Base-by-base conservation (phyloP, 352 stramenopile genomes). In the Globisporangium perplexum region DNA sequence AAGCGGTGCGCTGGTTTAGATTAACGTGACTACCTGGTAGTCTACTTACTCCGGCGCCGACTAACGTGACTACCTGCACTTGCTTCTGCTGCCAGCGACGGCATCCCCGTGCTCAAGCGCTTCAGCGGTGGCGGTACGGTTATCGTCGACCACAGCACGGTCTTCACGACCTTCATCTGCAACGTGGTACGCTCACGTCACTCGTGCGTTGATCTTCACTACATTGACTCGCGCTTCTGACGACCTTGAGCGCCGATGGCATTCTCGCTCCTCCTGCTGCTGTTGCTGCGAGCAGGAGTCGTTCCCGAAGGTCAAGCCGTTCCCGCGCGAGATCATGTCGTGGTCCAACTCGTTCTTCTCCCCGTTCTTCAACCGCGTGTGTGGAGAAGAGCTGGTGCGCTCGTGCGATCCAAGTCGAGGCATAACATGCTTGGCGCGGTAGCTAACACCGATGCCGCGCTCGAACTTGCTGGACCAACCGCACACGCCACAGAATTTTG, bases 71-170 rank as follows among this genome's bases (percentile, higher is more conserved):
- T 45, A 45, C 39, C 18, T 24, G 39, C 17, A 45, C 39, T n/a
- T n/a, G n/a, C n/a, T n/a, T n/a, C n/a, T n/a, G n/a, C n/a, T 17
- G 3, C 12, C 35, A 94, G 84, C 22, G 81, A 90, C 53, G 63
- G 73, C 5, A 87, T 98, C 44, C 78, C 83, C 1, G 80, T 98
- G 57, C 72, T 98, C 43, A 95, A 96, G 71, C 86, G 96, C 47
- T 99, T 99, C 72, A 98, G 84, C 15, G 96, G 96, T 42, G 96
- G 96, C 18, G 96, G 96, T 23, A 99, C 96, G 0, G 96, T 99
- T 30, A 96, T 99, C 31, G 87, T 99, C 46, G 95, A 99, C 72
- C 57, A 92, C 51, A 90, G 87, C 62, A 97, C 90, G 15, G 66
- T 97, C 33, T 98, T 97, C 75, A 90, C 84, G 38, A 95, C 88